Conservation (phyloP, 192 early-diverging fungal species). For the Umbelopsis ramanniana region DNA sequence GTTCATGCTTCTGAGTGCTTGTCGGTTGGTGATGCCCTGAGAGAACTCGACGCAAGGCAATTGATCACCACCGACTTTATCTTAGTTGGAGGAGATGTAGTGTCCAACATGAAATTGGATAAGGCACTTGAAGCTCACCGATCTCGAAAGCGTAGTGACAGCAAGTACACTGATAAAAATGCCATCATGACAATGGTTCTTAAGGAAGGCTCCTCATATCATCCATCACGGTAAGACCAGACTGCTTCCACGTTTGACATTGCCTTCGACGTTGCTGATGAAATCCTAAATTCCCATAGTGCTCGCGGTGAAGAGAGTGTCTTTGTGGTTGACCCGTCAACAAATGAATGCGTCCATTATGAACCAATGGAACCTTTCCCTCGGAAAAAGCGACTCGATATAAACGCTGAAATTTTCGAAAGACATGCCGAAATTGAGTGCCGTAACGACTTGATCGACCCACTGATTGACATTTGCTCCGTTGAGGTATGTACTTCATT, state of each 20-base stretch:
- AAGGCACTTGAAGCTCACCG: slow-evolving; percentile 82
- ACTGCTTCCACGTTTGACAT: neutral
- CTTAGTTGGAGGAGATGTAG: slow-evolving; percentile 85
- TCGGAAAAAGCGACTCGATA: slow-evolving; percentile 52
- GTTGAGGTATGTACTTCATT: slow-evolving; percentile 60
- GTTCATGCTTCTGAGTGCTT: slow-evolving; percentile 73
- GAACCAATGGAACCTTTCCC: slow-evolving; percentile 69
- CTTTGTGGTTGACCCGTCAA: slow-evolving; percentile 81
- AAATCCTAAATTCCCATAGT: slow-evolving; percentile 24
- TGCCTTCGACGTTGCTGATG: neutral
- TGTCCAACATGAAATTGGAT: slow-evolving; percentile 87
- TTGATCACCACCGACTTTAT: slow-evolving; percentile 90
- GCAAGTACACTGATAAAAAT: slow-evolving; percentile 71
- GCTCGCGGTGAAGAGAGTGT: slow-evolving; percentile 75
- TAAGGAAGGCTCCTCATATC: slow-evolving; percentile 68
- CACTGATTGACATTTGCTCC: slow-evolving; percentile 91
- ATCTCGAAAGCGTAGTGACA: slow-evolving; percentile 48
- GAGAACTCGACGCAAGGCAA: slow-evolving; percentile 84
- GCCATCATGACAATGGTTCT: slow-evolving; percentile 95
- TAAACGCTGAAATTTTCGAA: slow-evolving; percentile 64
- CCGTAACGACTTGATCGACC: slow-evolving; percentile 93
- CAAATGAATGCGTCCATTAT: slow-evolving; percentile 82
- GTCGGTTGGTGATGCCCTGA: slow-evolving; percentile 90
- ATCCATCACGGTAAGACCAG: slow-evolving; percentile 43
- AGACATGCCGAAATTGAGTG: slow-evolving; percentile 75